Conservation (phyloP, 1,284 basidiomycete species). For the Inonotus hispidus region DNA sequence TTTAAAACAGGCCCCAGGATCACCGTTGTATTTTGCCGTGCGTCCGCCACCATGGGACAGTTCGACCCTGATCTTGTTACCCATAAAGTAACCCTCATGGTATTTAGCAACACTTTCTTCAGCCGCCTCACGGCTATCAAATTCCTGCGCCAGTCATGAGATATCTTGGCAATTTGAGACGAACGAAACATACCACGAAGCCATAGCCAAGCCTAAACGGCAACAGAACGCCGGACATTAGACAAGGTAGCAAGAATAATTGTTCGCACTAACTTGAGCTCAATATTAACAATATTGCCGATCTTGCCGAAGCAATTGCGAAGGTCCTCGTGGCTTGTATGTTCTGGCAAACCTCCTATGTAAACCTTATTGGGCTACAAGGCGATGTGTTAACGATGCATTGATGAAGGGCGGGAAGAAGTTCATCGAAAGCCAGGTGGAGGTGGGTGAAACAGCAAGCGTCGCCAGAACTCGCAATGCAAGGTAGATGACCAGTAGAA, state of each 20-base stretch:
- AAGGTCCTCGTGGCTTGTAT: conserved; percentile 77
- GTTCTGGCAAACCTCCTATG: conserved; percentile 79
- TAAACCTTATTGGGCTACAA: conserved; percentile 85
- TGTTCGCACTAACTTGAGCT: conserved; percentile 64
- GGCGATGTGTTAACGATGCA: conserved; percentile 54
- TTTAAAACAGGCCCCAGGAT: conserved; percentile 80
- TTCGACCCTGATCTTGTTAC: conserved; percentile 82
- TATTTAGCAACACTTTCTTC: conserved; percentile 82
- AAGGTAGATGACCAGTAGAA: conserved; percentile 22
- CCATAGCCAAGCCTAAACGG: conserved; percentile 68
- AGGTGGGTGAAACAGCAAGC: conserved; percentile 20
- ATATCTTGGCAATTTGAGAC: background rate
- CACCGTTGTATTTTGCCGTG: conserved; percentile 69
- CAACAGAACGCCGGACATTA: conserved; percentile 18
- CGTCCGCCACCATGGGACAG: conserved; percentile 75
- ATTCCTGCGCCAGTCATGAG: conserved; percentile 50
- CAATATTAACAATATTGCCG: conserved; percentile 68
- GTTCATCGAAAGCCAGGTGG: background rate
- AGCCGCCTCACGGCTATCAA: conserved; percentile 70
- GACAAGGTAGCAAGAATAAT: conserved; percentile 16
- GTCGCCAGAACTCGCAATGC: conserved; percentile 18
- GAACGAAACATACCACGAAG: conserved; percentile 60
- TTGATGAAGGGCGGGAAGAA: conserved; percentile 31
- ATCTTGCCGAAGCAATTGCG: conserved; percentile 81
- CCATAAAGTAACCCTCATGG: conserved; percentile 82